Base-by-base conservation (phyloP, 495 filamentous ascomycete species). In the Penicillium canescens region DNA sequence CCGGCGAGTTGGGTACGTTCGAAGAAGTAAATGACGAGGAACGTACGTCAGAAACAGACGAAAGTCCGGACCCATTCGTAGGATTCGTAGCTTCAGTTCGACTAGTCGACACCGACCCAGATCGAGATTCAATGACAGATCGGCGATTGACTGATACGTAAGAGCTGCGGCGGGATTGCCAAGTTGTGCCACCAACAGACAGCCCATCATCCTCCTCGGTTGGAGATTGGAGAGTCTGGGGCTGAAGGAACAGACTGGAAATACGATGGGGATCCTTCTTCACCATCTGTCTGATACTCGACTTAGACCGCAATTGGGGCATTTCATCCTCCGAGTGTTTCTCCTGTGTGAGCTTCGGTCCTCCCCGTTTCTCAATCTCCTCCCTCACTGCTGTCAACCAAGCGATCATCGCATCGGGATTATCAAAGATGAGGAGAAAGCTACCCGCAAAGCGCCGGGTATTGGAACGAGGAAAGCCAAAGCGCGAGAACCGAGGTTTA, bases 381-480 rank as follows among this genome's bases (percentile, higher is more conserved):
- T 79, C 78, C 48, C 88, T 76, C 23, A 92, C 71, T 0, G 79
- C 78, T 3, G 81, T 71, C 23, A 82, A 62, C 94, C 94, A 98
- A 23, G 76, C 72, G 53, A 92, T 90, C 90, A 98, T 92, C 6
- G 90, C 86, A 50, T 91, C 87, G 18, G 91, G 85, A 55, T 78
- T 86, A 45, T 89, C 82, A 46, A 96, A 85, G 1, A 98, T 85
- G 52, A 98, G 73, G 37, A 98, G 73, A 51, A 96, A 82, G 37
- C 78, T 86, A 37, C 83, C 82, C 1, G 85, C 79, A 14, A 88
- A 75, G 18, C 78, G 80, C 54, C 81, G 84, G 49, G 86, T 75
- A 28, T 78, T 70, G n/a, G 79, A 76, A 46, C 69, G 71, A 48
- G 85, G 79, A 26, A 92, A 84, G 5, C 88, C 82, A 42, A 96